Base-by-base conservation (phyloP, 805 yeast species). In the Saccharomycopsis malanga region DNA sequence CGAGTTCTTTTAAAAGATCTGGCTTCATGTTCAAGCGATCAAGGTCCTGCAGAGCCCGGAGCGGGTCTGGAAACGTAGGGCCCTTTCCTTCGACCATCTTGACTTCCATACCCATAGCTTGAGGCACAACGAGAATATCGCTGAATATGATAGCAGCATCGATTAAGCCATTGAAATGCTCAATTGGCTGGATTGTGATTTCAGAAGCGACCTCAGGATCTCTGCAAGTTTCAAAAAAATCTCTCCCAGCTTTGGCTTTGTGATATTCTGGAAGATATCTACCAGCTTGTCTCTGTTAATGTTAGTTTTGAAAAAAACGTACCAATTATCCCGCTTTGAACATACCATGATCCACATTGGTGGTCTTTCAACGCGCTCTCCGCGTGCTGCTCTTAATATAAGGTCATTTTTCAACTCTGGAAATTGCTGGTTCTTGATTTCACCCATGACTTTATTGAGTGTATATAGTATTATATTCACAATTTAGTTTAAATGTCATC, bases 111-210 rank as follows among this genome's bases (percentile, higher is more conserved):
- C 98, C 98, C 88, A 93, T 82, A 10, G 97, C 98, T 67, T 93
- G 98, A 2, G 98, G 98, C 46, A 93, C 83, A 34, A 93, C 98
- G 50, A 93, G 71, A 57, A 93, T 93, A 63, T 93, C 98, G 61
- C 89, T 81, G 69, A 93, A 93, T 49, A 93, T 93, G 56, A 93
- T 93, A 4, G 98, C 98, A 3, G 98, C 98, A 61, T 93, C 98
- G 42, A 91, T 74, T 46, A 89, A 71, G 0, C 96, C 97, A 48
- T 82, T 81, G 60, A 78, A 93, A 58, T 86, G 95, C 46, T 82
- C 87, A 47, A 93, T 77, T 3, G 98, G 98, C 68, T 93, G 98
- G 53, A 93, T 89, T 1, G 98, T 93, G 61, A 93, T 87, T 46
- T 77, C 91, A 23, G 95, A 79, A 1, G 98, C 98, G 56, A 84